These are phyloP conservation scores for Trichophyton simii DNA, from an alignment of 2,329 filamentous ascomycete species.

Conservation along the genomic window DNA sequence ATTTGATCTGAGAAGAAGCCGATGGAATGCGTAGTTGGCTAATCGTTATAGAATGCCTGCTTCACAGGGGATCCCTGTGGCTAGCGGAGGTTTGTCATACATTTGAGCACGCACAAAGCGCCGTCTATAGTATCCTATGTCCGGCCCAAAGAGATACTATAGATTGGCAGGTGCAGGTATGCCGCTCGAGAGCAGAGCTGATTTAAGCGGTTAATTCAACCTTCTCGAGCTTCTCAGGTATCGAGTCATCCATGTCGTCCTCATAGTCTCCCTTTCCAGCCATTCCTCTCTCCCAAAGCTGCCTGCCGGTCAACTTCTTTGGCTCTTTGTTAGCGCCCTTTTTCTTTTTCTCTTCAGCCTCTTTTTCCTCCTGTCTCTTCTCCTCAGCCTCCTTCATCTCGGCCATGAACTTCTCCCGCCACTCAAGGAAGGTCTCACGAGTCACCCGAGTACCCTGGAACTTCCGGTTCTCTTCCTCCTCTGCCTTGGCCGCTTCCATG, in stretches of 20 bases:
- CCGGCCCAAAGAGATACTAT: not conserved
- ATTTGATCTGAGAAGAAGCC: too few species aligned
- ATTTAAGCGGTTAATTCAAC: conserved; percentile 48
- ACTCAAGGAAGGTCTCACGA: conserved; percentile 70
- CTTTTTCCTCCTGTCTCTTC: conserved; percentile 59
- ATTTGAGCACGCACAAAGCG: not conserved
- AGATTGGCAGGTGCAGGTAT: too few species aligned
- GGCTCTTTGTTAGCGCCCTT: conserved; percentile 56
- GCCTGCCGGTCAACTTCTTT: conserved; percentile 55
- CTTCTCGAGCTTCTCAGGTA: conserved; percentile 51
- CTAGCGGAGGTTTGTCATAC: not conserved
- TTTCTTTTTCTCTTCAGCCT: conserved; percentile 71
- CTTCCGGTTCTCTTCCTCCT: conserved; percentile 90
- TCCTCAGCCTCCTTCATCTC: conserved; percentile 67
- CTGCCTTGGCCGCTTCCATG: conserved; percentile 45
- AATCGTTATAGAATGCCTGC: too few species aligned
- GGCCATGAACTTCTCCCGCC: conserved; percentile 62
- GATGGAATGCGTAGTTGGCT: too few species aligned
- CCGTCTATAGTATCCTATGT: not conserved
- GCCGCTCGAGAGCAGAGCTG: not conserved
- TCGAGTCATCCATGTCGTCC: conserved; percentile 52
- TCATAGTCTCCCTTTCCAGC: conserved; percentile 54
- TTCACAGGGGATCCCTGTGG: not conserved
- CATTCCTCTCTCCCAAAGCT: conserved; percentile 67
- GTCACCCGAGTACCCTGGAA: conserved; percentile 87